A percentile compares a stretch with the other conserved stretches of the same genome.
Evolutionary conservation across 2,329 filamentous ascomycete species (phyloP).

Genomic region (Calonectria ilicicola): DNA sequence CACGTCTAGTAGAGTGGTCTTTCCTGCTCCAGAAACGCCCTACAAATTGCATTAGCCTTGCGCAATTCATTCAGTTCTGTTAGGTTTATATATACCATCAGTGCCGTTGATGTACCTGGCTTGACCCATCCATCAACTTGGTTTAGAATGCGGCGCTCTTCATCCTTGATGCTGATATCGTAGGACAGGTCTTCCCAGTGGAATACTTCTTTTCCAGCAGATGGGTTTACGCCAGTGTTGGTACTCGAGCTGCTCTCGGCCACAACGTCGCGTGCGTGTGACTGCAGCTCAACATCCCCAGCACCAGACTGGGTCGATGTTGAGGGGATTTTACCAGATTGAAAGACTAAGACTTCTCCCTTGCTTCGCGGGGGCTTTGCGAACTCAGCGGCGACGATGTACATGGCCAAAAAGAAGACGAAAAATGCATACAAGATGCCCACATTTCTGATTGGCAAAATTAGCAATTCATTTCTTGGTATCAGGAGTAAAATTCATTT

Average conservation of each 20-base stretch:
- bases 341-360: constrained; percentile 81
- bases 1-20: constrained; percentile 89
- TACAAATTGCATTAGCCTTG: not conserved
- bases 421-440: constrained; percentile 77
- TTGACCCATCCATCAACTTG: constrained; percentile 94
- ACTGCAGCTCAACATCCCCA: not conserved
- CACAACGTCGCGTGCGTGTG: not conserved
- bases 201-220: constrained; percentile 60
- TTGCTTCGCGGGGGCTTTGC: constrained; percentile 77
- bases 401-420: constrained; percentile 69
- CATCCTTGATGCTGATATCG: constrained; percentile 80
- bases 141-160: constrained; percentile 81
- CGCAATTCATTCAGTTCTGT: too few species aligned
- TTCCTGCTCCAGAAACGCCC: constrained; percentile 90
- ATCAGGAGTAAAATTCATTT: not conserved
- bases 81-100: constrained; percentile 71
- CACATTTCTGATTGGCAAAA: constrained; percentile 63
- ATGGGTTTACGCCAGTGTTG: not conserved
- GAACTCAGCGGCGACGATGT: constrained; percentile 74
- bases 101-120: constrained; percentile 87
- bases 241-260: not conserved
- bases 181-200: constrained; percentile 83
- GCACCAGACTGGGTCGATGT: not conserved
- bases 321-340: constrained; percentile 51
- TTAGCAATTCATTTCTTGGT: not conserved